Conservation (phyloP, 148 eudicot genomes). For the Rheum nobile region DNA sequence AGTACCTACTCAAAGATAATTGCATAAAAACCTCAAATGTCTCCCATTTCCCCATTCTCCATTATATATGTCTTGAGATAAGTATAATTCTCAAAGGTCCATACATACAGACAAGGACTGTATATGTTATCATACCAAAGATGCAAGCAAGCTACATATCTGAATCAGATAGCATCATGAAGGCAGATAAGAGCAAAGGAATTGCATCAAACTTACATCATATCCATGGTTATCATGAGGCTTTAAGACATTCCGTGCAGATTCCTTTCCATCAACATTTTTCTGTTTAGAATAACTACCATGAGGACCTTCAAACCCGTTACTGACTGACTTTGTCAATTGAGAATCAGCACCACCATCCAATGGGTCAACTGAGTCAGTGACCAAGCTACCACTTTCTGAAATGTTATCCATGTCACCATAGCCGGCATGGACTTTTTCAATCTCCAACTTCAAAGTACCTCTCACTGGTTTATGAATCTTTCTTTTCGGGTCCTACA, state of each 20-base stretch:
- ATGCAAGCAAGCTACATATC: not conserved
- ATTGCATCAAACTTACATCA: conserved; percentile 50
- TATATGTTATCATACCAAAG: not conserved
- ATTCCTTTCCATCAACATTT: conserved; percentile 35
- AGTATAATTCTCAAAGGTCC: not conserved
- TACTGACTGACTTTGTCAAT: conserved; percentile 26
- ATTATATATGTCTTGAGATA: not conserved
- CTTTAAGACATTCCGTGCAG: conserved; percentile 45
- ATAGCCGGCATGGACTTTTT: conserved; percentile 74
- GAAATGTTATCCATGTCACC: conserved; percentile 64
- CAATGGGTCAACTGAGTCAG: conserved; percentile 42
- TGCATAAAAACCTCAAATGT: not conserved
- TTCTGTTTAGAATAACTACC: conserved; percentile 29
- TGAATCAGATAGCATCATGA: not conserved
- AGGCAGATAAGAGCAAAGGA: not conserved
- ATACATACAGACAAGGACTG: not conserved
- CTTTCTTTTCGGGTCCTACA: conserved; percentile 94
- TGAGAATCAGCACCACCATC: conserved; percentile 43
- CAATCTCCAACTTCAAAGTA: conserved; percentile 81
- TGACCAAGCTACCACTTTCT: conserved; percentile 51
- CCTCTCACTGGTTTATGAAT: conserved; percentile 97
- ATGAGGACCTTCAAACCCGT: conserved; percentile 40
- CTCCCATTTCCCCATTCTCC: not conserved
- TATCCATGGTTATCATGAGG: conserved; percentile 36
- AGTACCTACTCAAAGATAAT: not conserved